Percentiles rank a stretch among this genome's conserved stretches.
phyloP scores from a whole-genome alignment of 1,284 basidiomycete species.

The Pseudozyma hubeiensis region DNA sequence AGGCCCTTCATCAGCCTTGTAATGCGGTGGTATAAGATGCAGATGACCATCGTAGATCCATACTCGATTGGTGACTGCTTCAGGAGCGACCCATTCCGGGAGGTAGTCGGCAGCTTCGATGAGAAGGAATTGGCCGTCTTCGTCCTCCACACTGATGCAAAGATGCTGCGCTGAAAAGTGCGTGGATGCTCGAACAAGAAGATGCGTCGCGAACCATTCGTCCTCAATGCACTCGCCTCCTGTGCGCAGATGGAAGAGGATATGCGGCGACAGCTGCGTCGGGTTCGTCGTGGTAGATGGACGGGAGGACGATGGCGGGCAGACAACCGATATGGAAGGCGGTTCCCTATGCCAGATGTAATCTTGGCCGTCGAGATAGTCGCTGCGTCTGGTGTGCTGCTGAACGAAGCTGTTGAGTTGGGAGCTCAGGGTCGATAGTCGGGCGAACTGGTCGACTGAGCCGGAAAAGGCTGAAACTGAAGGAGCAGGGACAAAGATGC shows the following conservation, averaged over 20 bases:
- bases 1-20: conserved; percentile 73
- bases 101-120: conserved; percentile 94
- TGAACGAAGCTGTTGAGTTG: conserved; percentile 8
- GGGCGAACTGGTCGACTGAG: conserved; percentile 25
- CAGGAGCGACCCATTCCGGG: conserved; percentile 89
- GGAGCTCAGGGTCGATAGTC: conserved; percentile 19
- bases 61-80: conserved; percentile 90
- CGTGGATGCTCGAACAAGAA: conserved; percentile 67
- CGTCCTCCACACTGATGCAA: conserved; percentile 75
- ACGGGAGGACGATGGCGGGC: conserved; percentile 12
- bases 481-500: conserved; percentile 25
- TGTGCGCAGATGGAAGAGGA: conserved; percentile 39
- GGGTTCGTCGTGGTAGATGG: conserved; percentile 5
- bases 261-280: conserved; percentile 19
- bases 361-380: conserved; percentile 16
- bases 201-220: conserved; percentile 93
- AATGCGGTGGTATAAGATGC: conserved; percentile 84
- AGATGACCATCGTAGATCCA: conserved; percentile 87
- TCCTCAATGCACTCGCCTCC: conserved; percentile 85
- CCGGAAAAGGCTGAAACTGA: conserved; percentile 6
- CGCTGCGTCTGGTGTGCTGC: conserved; percentile 4
- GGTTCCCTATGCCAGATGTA: conserved; percentile 67
- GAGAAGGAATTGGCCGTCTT: conserved; percentile 94
- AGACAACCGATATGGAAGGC: conserved; percentile 44
- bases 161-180: conserved; percentile 23